Evolutionary conservation across 495 filamentous ascomycete genomes (phyloP).

Genomic region (Aspergillus mulundensis): DNA sequence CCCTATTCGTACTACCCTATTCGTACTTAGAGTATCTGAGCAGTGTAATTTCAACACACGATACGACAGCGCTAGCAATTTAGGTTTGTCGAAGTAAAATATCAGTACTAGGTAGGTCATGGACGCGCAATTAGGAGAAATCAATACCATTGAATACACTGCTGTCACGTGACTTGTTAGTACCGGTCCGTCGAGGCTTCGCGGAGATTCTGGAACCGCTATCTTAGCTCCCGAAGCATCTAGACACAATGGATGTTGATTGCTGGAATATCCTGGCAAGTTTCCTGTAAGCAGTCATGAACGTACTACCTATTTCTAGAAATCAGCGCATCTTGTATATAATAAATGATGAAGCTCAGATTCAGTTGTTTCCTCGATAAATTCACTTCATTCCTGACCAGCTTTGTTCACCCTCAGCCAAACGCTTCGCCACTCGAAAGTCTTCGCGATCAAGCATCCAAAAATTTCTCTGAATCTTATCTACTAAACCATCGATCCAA

Average conservation of each 20-base stretch:
- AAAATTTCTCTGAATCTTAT: not conserved
- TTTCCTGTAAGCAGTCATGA: slow-evolving; percentile 1
- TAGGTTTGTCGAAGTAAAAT: too few relatives aligned
- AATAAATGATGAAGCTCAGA: slow-evolving; percentile 1
- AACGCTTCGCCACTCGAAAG: not conserved
- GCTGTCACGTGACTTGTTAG: slow-evolving; percentile 8
- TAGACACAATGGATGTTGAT: not conserved
- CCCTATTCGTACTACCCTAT: too few relatives aligned
- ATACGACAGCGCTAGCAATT: too few relatives aligned
- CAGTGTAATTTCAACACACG: too few relatives aligned
- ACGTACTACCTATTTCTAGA: slow-evolving; percentile 13
- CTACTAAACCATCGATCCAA: slow-evolving; percentile 30
- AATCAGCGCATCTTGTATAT: slow-evolving; percentile 9
- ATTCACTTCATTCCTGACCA: slow-evolving; percentile 4
- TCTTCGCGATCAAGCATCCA: slow-evolving; percentile 4
- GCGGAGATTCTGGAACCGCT: slow-evolving; percentile 5
- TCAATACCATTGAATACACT: not conserved
- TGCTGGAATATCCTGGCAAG: not conserved
- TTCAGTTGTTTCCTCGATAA: not conserved
- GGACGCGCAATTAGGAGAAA: too few relatives aligned
- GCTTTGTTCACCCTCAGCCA: not conserved
- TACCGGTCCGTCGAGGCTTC: slow-evolving; percentile 10
- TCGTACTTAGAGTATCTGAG: too few relatives aligned
- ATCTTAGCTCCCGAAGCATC: slow-evolving; percentile 11
- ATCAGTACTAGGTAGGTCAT: too few relatives aligned